A percentile compares a stretch with the other conserved stretches of the same genome.
Conservation (phyloP, 306 rosid species). For the Phaseolus lunatus region DNA sequence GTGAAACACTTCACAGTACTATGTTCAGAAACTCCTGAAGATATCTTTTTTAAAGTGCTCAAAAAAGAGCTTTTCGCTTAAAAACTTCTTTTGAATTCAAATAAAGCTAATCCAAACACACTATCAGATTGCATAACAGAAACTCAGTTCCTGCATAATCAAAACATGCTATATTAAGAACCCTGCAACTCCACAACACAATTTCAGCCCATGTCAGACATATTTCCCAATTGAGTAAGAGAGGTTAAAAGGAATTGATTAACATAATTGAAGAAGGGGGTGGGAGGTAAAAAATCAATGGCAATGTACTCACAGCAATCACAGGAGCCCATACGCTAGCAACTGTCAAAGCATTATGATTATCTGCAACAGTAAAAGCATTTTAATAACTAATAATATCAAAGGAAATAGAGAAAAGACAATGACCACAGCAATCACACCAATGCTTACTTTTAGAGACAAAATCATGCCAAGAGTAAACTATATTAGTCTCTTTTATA, state of each 20-base stretch:
- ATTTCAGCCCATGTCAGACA: conserved; percentile 20
- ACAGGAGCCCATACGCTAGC: conserved; percentile 89
- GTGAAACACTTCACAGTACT: background rate
- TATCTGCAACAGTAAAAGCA: conserved; percentile 67
- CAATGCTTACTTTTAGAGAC: conserved; percentile 72
- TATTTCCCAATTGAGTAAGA: background rate
- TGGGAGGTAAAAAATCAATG: background rate
- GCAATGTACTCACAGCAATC: conserved; percentile 65
- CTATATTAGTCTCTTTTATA: conserved; percentile 41
- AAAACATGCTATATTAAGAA: background rate
- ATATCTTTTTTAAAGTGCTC: background rate
- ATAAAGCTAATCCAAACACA: background rate
- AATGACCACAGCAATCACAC: conserved; percentile 6
- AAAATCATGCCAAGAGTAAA: conserved; percentile 87
- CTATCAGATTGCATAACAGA: background rate
- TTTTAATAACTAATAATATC: conserved; percentile 27
- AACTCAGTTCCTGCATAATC: background rate
- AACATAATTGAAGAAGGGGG: background rate
- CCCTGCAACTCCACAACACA: background rate
- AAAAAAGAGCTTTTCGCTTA: too few relatives aligned
- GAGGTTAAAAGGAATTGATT: background rate
- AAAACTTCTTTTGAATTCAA: background rate
- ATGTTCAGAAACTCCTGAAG: background rate
- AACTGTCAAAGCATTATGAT: conserved; percentile 77
- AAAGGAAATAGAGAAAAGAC: conserved; percentile 30